Conservation (phyloP, 805 yeast genomes). For the Metschnikowia baotianmanensis region DNA sequence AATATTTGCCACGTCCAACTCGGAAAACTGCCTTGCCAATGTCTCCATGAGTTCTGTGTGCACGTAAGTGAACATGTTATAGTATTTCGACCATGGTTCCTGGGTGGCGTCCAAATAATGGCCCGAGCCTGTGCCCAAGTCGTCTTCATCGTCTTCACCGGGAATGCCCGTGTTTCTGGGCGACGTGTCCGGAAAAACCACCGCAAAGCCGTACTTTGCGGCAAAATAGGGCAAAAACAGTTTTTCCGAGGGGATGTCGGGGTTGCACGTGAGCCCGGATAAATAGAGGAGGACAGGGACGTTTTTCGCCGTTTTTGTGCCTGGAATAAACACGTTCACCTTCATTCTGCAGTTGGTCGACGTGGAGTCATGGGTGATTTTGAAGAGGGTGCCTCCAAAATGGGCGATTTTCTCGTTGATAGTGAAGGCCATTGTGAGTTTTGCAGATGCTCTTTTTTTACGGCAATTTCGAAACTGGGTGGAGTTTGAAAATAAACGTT, state of each 20-base stretch:
- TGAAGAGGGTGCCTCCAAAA: neutral
- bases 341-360: neutral
- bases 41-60: neutral
- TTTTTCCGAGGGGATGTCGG: neutral
- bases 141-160: neutral
- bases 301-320: neutral
- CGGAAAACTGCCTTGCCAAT: neutral
- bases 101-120: neutral
- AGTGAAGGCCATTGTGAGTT: neutral
- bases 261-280: neutral
- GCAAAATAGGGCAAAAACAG: neutral
- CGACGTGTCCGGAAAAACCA: neutral
- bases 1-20: neutral
- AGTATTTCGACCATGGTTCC: neutral
- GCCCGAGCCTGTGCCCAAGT: neutral
- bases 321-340: neutral
- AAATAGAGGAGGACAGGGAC: neutral
- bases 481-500: conserved; percentile 1
- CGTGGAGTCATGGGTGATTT: neutral
- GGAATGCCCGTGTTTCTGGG: neutral
- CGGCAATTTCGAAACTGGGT: neutral
- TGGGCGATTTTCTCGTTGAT: neutral
- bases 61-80: neutral
- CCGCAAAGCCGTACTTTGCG: neutral
- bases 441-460: too few relatives aligned